Conservation (phyloP, 1,284 basidiomycete genomes). For the Cutaneotrichosporon spelunceum region DNA sequence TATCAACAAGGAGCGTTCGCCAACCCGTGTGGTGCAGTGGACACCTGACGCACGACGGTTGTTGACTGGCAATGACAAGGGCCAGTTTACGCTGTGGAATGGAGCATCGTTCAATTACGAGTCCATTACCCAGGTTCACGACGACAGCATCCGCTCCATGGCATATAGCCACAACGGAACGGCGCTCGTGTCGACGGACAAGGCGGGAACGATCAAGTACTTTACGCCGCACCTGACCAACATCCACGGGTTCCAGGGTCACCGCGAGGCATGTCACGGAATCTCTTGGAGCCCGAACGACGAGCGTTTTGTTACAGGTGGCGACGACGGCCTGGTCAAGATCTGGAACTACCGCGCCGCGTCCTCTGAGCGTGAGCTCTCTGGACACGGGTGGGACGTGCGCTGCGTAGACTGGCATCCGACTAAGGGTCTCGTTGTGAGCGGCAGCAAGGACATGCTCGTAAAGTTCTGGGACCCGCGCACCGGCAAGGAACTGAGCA, state of each 20-base stretch:
- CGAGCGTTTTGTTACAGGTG: slow-evolving; percentile 83
- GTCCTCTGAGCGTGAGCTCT: slow-evolving; percentile 75
- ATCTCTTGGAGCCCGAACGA: slow-evolving; percentile 91
- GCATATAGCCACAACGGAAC: slow-evolving; percentile 85
- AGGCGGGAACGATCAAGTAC: slow-evolving; percentile 93
- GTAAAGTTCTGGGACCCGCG: slow-evolving; percentile 99
- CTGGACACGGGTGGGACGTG: slow-evolving; percentile 97
- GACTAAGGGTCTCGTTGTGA: slow-evolving; percentile 87
- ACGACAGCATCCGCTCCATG: slow-evolving; percentile 85
- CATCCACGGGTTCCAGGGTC: slow-evolving; percentile 85
- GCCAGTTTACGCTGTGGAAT: slow-evolving; percentile 99
- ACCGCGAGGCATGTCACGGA: slow-evolving; percentile 83
- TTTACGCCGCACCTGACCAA: slow-evolving; percentile 99
- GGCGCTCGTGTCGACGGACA: slow-evolving; percentile 89
- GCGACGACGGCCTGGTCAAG: slow-evolving; percentile 89
- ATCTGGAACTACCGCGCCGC: slow-evolving; percentile 95
- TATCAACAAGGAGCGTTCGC: slow-evolving; percentile 96
- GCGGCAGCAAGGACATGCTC: slow-evolving; percentile 94
- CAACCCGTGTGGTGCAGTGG: slow-evolving; percentile 96
- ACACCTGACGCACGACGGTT: slow-evolving; percentile 91
- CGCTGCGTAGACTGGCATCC: slow-evolving; percentile 99
- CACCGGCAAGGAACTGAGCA: slow-evolving; percentile 78
- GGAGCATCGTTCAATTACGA: slow-evolving; percentile 99
- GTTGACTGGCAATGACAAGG: slow-evolving; percentile 90
- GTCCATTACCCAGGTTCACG: slow-evolving; percentile 96